These are phyloP conservation scores for Aspergillus leporis DNA, from an alignment of 495 filamentous ascomycete genomes.

Conservation along the genomic window DNA sequence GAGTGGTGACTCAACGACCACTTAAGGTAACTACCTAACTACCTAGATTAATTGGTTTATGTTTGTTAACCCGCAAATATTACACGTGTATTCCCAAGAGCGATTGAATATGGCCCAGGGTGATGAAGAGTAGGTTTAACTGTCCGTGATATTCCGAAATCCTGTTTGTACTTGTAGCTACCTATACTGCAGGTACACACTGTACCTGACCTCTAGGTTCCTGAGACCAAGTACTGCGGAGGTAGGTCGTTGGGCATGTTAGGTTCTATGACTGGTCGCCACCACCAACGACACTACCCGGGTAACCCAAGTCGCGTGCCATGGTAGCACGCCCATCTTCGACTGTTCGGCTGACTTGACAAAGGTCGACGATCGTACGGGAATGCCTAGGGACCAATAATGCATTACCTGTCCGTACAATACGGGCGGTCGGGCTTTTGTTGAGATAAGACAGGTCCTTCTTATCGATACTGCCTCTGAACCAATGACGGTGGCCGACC, in stretches of 20 bases:
- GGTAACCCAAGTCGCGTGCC: conserved; percentile 38
- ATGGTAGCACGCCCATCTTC: not conserved
- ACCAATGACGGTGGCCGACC: conserved; percentile 10
- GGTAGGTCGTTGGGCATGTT: not conserved
- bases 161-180: not conserved
- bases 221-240: not conserved
- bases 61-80: not conserved
- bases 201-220: not conserved
- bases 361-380: conserved; percentile 1
- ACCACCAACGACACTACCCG: conserved; percentile 15
- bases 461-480: conserved; percentile 15
- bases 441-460: conserved; percentile 7
- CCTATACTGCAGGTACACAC: not conserved
- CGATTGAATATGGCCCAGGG: no score
- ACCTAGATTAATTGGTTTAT: not conserved
- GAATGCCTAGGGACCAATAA: not conserved
- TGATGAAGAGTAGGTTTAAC: no score
- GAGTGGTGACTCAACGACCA: conserved; percentile 1
- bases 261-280: not conserved
- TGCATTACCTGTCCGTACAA: conserved; percentile 8
- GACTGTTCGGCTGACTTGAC: conserved; percentile 9
- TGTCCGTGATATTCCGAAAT: not conserved
- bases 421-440: not conserved
- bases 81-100: no score
- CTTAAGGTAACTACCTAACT: not conserved